Evolutionary conservation across 1,139 yeast genomes (phyloP).

Genomic region (Debaryomyces subglobosus): DNA sequence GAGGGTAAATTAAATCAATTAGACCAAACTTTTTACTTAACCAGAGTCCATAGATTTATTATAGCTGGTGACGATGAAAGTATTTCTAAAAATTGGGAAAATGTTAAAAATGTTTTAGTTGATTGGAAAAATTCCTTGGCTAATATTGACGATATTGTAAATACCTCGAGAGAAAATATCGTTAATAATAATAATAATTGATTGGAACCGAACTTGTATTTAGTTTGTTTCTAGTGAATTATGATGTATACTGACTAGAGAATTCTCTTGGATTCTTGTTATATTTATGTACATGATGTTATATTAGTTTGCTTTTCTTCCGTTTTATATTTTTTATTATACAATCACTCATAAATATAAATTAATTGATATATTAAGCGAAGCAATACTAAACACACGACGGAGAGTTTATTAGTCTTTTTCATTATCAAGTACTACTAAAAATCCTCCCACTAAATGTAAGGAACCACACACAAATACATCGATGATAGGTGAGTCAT

Average conservation of each 20-base stretch:
- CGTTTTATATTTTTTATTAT: not conserved
- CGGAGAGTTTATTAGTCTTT: conserved; percentile 25
- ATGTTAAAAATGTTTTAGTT: conserved; percentile 37
- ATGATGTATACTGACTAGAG: conserved; percentile 2
- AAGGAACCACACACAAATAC: conserved; percentile 94
- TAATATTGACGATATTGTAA: conserved; percentile 47
- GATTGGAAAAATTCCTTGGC: conserved; percentile 47
- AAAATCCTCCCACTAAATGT: conserved; percentile 90
- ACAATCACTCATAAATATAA: conserved; percentile 3
- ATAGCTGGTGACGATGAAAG: conserved; percentile 42
- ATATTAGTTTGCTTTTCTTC: conserved; percentile 1
- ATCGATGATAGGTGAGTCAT: conserved; percentile 47
- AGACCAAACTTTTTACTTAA: conserved; percentile 45
- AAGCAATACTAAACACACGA: not conserved
- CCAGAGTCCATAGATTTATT: conserved; percentile 47
- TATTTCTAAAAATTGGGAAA: conserved; percentile 34
- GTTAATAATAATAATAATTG: conserved; percentile 30
- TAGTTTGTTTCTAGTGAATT: not conserved
- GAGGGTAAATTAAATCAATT: conserved; percentile 54
- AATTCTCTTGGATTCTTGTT: not conserved
- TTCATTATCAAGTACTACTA: conserved; percentile 73
- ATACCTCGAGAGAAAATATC: conserved; percentile 48
- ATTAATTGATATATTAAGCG: not conserved
- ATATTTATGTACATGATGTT: conserved; percentile 2
- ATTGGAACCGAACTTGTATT: not conserved